A percentile compares a stretch with the other conserved stretches of the same genome.
Evolutionary conservation across 1,284 basidiomycete species (phyloP).

Genomic region (Golubevia sp.): DNA sequence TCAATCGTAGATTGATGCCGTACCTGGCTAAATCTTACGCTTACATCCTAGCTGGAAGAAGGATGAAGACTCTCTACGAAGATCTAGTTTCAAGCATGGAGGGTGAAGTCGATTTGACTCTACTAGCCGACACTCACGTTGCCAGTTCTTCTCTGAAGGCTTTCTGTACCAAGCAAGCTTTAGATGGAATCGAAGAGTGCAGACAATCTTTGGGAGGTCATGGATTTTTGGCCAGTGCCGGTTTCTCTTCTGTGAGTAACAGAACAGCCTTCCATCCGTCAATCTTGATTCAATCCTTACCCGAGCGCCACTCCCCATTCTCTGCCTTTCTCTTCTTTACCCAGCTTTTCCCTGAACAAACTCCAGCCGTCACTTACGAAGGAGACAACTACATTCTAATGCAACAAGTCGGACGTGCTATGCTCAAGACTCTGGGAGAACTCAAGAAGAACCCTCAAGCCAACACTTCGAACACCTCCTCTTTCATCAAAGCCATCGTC

Average conservation of each 20-base stretch:
- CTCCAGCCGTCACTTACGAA: slow-evolving; percentile 25
- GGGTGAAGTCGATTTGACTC: slow-evolving; percentile 10
- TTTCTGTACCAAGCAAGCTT: slow-evolving; percentile 23
- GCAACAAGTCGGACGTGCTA: slow-evolving; percentile 46
- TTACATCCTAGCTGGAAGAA: slow-evolving; percentile 21
- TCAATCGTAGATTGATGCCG: slow-evolving; percentile 19
- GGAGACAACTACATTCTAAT: slow-evolving; percentile 44
- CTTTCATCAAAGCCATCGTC: slow-evolving; percentile 34
- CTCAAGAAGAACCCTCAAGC: slow-evolving; percentile 13
- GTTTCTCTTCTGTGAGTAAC: slow-evolving; percentile 3
- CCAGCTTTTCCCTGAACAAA: slow-evolving; percentile 15
- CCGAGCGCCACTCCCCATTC: not conserved
- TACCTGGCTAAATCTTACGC: slow-evolving; percentile 21
- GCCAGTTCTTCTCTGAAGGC: slow-evolving; percentile 18
- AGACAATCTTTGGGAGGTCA: slow-evolving; percentile 24
- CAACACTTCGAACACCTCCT: slow-evolving; percentile 32
- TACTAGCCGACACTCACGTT: slow-evolving; percentile 24
- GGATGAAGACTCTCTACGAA: slow-evolving; percentile 23
- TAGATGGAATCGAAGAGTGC: slow-evolving; percentile 26
- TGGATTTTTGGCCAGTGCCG: slow-evolving; percentile 20
- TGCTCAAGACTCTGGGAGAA: slow-evolving; percentile 44
- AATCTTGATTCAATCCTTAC: too few relatives aligned
- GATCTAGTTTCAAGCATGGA: slow-evolving; percentile 21
- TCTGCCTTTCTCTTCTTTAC: slow-evolving; percentile 3
- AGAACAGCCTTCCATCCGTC: too few relatives aligned